phyloP scores from a whole-genome alignment of 2,329 filamentous ascomycete species.

The Ascochyta rabiei region DNA sequence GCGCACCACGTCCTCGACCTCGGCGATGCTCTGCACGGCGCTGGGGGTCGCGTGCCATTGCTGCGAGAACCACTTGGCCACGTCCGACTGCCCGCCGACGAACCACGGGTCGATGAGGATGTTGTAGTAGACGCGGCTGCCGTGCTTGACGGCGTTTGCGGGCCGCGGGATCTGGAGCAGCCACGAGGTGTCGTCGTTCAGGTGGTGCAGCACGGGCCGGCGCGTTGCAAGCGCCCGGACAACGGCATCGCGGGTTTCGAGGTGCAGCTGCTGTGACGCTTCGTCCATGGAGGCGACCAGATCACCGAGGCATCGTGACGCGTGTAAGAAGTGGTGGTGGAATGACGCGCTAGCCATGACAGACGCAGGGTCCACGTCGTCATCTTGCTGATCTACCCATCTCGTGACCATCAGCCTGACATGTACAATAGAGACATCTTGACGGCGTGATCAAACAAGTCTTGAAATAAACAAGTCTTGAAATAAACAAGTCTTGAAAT shows the following conservation, averaged over 20 bases:
- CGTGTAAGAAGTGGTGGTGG: slow-evolving; percentile 4
- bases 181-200: slow-evolving; percentile 73
- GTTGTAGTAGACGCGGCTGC: slow-evolving; percentile 63
- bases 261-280: slow-evolving; percentile 49
- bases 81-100: slow-evolving; percentile 65
- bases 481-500: too few species aligned
- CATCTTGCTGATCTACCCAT: too few species aligned
- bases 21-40: slow-evolving; percentile 60
- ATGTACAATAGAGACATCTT: too few species aligned
- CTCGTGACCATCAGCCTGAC: too few species aligned
- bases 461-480: too few species aligned
- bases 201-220: slow-evolving; percentile 64
- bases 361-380: slow-evolving; percentile 21
- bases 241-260: slow-evolving; percentile 51
- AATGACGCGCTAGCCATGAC: slow-evolving; percentile 21
- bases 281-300: slow-evolving; percentile 35
- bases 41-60: slow-evolving; percentile 66
- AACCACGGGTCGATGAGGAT: slow-evolving; percentile 72
- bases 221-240: slow-evolving; percentile 49
- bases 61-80: slow-evolving; percentile 68
- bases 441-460: too few species aligned
- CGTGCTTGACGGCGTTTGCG: slow-evolving; percentile 48
- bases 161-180: slow-evolving; percentile 68
- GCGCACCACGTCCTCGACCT: slow-evolving; percentile 60
- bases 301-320: slow-evolving; percentile 14